A percentile compares a stretch with the other conserved stretches of the same genome.
phyloP scores from a whole-genome alignment of 805 yeast species.

The Suhomyces kilbournensis region DNA sequence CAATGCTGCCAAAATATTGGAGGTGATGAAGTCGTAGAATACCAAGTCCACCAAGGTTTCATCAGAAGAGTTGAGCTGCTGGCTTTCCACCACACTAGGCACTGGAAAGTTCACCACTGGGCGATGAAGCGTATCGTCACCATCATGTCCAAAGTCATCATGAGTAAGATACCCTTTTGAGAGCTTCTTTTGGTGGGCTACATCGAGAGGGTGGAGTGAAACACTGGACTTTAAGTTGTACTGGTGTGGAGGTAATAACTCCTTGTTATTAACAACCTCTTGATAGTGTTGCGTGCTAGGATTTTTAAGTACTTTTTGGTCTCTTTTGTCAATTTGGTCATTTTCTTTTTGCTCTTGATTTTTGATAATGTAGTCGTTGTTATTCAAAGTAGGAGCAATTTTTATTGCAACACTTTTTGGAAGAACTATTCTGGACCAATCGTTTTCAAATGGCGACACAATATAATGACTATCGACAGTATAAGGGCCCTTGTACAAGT shows the following conservation, averaged over 20 bases:
- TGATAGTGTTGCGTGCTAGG: too few relatives aligned
- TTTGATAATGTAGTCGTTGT: slow-evolving; percentile 43
- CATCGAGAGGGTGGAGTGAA: background rate
- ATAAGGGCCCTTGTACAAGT: slow-evolving; percentile 78
- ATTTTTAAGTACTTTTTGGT: background rate
- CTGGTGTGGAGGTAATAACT: slow-evolving; percentile 8
- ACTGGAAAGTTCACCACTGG: slow-evolving; percentile 56
- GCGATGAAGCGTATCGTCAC: slow-evolving; percentile 78
- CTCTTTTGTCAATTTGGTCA: background rate
- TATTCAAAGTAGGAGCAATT: slow-evolving; percentile 57
- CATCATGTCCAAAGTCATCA: slow-evolving; percentile 83
- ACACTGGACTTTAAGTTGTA: background rate
- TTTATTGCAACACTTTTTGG: slow-evolving; percentile 56
- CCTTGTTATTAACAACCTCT: background rate
- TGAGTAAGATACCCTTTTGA: slow-evolving; percentile 74
- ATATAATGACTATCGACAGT: slow-evolving; percentile 77
- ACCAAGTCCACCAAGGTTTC: slow-evolving; percentile 58
- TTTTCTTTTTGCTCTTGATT: background rate
- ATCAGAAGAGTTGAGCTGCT: slow-evolving; percentile 26
- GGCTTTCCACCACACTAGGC: slow-evolving; percentile 76
- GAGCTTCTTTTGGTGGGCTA: slow-evolving; percentile 13
- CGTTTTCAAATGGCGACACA: slow-evolving; percentile 80
- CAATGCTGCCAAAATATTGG: slow-evolving; percentile 34
- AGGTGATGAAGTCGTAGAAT: slow-evolving; percentile 68
- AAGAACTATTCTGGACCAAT: slow-evolving; percentile 67